These are phyloP conservation scores for Penicillium ucsense DNA, from an alignment of 495 filamentous ascomycete genomes.

Conservation along the genomic window DNA sequence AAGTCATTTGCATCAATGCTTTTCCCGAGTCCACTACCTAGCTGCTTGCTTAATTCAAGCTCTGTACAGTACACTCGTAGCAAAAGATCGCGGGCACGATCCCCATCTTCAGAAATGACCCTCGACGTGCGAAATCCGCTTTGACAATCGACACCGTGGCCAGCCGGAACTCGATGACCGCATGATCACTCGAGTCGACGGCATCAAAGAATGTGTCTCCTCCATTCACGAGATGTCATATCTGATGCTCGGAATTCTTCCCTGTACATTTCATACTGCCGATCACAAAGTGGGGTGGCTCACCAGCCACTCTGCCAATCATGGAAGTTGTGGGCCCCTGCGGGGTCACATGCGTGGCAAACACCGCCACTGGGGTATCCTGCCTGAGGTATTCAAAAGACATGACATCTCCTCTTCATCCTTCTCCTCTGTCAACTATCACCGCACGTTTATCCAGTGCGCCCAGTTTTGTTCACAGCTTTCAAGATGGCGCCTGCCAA, in stretches of 20 bases:
- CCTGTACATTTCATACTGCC: not conserved
- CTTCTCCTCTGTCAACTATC: conserved; percentile 4
- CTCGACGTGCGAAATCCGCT: too few species aligned
- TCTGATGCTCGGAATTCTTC: not conserved
- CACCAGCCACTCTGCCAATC: conserved; percentile 1
- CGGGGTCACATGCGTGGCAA: conserved; percentile 22
- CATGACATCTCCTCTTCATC: conserved; percentile 10
- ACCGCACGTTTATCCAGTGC: conserved; percentile 2
- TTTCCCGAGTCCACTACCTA: too few species aligned
- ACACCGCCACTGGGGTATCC: conserved; percentile 20
- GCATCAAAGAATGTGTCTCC: too few species aligned
- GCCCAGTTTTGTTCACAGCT: not conserved
- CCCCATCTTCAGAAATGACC: too few species aligned
- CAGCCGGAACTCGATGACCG: too few species aligned
- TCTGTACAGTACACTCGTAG: too few species aligned
- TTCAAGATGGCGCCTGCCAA: conserved; percentile 54
- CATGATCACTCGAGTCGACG: too few species aligned
- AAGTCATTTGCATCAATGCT: too few species aligned
- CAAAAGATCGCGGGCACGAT: too few species aligned
- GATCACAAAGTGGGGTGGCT: not conserved
- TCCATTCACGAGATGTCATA: too few species aligned
- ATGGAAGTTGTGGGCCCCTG: not conserved
- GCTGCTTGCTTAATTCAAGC: too few species aligned
- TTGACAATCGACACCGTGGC: too few species aligned
- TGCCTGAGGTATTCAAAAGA: conserved; percentile 11